Base-by-base conservation (phyloP, 495 filamentous ascomycete genomes). In the Saxophila tyrrhenica region DNA sequence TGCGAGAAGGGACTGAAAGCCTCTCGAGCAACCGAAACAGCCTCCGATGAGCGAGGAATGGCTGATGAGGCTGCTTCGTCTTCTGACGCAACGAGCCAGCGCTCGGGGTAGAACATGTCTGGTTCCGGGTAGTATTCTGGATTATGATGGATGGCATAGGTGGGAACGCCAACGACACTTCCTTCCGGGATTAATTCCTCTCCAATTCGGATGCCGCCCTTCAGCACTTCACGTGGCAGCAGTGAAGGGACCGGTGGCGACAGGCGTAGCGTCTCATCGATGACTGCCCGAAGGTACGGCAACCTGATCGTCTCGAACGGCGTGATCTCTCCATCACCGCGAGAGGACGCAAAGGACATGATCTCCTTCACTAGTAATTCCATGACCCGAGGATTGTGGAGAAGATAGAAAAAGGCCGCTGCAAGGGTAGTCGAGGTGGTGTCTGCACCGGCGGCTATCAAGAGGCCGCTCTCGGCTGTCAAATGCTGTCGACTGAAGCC, bases 231-330 rank as follows among this genome's bases (percentile, higher is more conserved):
- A 35, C 82, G 73, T 7, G 76, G 78, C 8, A 85, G 65, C 1
- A 77, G 67, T 10, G 75, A 77, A 25, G 73, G 69, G 3, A 87
- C 82, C 0, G 83, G 74, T 13, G 85, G 85, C 0, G 78, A 78
- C 53, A 89, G 68, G 39, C 86, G 80, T 65, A 87, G 71, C 0
- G 80, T 71, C 56, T 88, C 84, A 51, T 85, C 76, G 39, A 84
- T 69, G 56, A 78, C 80, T 9, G 79, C 81, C 44, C 75, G 74
- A 1, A 84, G 69, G 54, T 78, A 85, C 13, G 61, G 51, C 42
- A 78, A 75, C n/a, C 70, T 64, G 1, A 79, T 72, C 38, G 67
- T 69, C 2, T 71, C 62, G 10, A 79, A 77, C 13, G 64, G 66
- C 5, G 72, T 60, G 52, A 29, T 84, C 0, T 82, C 74, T 29